Base-by-base conservation (phyloP, 331 rosid genomes). In the Telfairia occidentalis region DNA sequence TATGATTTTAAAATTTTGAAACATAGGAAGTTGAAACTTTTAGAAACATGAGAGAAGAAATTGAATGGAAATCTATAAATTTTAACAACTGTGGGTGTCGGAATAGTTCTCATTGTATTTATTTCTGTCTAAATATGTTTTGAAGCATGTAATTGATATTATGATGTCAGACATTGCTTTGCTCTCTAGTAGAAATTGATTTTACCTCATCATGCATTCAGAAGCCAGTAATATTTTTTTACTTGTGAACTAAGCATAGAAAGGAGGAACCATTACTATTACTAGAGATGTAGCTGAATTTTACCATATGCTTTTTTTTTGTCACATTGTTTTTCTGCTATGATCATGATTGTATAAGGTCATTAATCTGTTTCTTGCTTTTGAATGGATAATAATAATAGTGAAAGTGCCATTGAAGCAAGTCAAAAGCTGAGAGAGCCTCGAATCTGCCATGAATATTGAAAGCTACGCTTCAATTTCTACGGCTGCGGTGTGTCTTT, bases 371-470 rank as follows among this genome's bases (percentile, higher is more conserved):
- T 70, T 48, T 70, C 34, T 43, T 26, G 40, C 55, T 46, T 46
- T 42, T 26, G 21, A 30, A 10, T 69, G 37, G 74, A 69, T 42
- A 26, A 26, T 46, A 59, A n/a, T n/a, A 69, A 43, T 67, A 15
- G 7, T 42, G 29, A 40, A 19, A 69, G 40, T 69, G 57, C 3
- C 74, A 26, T 45, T 45, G 38, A 70, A 45, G 40, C 74, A 70
- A 57, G 55, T 45, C 7, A 34, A n/a, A 70, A 70, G 58, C 58
- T 70, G 75, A 70, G 57, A 45, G 54, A 45, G 42, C 42, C 40
- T 70, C 40, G 42, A 70, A 70, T 70, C 75, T 70, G 58, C 58
- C 75, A 70, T 69, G 57, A 70, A 45, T n/a, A n/a, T 43, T 45
- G 40, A 45, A 70, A 45, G 57, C 40, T 70, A 70, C 57, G 57